Percentiles rank a stretch among this genome's conserved stretches.
These are phyloP conservation scores for Lentinula sp. DNA, from an alignment of 768 basidiomycete species.

Conservation along the genomic window DNA sequence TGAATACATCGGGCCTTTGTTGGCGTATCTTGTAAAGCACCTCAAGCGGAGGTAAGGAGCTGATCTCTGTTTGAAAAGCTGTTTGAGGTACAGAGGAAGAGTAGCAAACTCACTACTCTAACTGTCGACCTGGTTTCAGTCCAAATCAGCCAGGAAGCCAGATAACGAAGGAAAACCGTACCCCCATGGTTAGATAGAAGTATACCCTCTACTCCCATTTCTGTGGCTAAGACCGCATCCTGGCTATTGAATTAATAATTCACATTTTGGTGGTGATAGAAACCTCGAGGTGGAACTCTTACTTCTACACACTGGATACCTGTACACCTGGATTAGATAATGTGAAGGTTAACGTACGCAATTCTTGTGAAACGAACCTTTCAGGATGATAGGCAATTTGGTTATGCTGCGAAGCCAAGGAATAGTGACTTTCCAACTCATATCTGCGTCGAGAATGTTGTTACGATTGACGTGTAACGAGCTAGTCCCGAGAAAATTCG, in stretches of 20 bases:
- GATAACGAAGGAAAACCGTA: conserved; percentile 17
- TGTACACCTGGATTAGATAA: conserved; percentile 18
- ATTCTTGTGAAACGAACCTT: conserved; percentile 36
- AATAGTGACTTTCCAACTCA: conserved; percentile 78
- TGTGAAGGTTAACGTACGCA: neutral
- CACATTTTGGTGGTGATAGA: neutral
- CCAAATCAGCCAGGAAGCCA: neutral
- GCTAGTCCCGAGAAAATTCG: conserved; percentile 45
- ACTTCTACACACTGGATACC: conserved; percentile 75
- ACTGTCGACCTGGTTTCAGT: conserved; percentile 52
- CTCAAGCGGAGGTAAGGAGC: conserved; percentile 73
- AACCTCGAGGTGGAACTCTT: conserved; percentile 13
- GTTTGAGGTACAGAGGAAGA: neutral
- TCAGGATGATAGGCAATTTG: conserved; percentile 65
- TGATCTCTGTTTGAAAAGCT: conserved; percentile 25
- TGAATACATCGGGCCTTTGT: conserved; percentile 70
- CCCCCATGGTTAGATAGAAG: conserved; percentile 91
- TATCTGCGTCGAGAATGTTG: conserved; percentile 65
- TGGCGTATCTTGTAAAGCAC: conserved; percentile 68
- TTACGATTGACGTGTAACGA: conserved; percentile 40
- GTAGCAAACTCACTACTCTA: conserved; percentile 54
- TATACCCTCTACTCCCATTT: conserved; percentile 83
- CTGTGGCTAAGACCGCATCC: conserved; percentile 82
- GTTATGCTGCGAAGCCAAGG: conserved; percentile 72
- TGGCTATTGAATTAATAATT: conserved; percentile 20